Evolutionary conservation across 306 rosid genomes (phyloP).

Genomic region (Phaseolus lunatus): DNA sequence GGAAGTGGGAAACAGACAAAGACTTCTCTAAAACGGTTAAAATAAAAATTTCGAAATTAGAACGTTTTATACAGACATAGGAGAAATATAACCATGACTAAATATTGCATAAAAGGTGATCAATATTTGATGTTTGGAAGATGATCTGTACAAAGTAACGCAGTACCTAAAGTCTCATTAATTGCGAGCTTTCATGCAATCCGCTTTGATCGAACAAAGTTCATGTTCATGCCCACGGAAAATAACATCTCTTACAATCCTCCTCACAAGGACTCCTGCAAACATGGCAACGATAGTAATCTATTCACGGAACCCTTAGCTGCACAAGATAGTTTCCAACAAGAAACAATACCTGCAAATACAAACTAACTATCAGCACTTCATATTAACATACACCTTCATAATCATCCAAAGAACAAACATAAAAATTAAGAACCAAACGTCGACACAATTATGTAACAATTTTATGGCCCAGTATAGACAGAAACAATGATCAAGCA

Average conservation of each 20-base stretch:
- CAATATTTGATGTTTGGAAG: conserved; percentile 36
- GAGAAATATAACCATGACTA: background rate
- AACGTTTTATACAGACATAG: background rate
- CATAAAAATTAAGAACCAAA: conserved; percentile 24
- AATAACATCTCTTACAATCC: conserved; percentile 32
- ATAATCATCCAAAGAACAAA: conserved; percentile 20
- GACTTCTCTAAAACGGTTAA: background rate
- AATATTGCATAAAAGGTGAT: conserved; percentile 18
- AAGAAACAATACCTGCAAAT: conserved; percentile 44
- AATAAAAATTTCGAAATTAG: background rate
- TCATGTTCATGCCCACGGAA: conserved; percentile 31
- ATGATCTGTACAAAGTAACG: conserved; percentile 50
- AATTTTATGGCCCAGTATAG: background rate
- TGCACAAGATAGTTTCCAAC: conserved; percentile 44
- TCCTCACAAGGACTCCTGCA: conserved; percentile 39
- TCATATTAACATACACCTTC: conserved; percentile 25
- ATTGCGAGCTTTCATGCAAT: conserved; percentile 28
- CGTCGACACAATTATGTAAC: background rate
- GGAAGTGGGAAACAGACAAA: background rate
- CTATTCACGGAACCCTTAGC: conserved; percentile 40
- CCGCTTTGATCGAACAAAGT: conserved; percentile 30
- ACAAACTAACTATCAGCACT: conserved; percentile 28
- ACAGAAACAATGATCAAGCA: background rate
- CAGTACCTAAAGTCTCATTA: conserved; percentile 44
- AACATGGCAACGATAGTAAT: conserved; percentile 31